These are phyloP conservation scores for Globisporangium megalacanthum DNA, from an alignment of 352 stramenopile species.

Conservation along the genomic window DNA sequence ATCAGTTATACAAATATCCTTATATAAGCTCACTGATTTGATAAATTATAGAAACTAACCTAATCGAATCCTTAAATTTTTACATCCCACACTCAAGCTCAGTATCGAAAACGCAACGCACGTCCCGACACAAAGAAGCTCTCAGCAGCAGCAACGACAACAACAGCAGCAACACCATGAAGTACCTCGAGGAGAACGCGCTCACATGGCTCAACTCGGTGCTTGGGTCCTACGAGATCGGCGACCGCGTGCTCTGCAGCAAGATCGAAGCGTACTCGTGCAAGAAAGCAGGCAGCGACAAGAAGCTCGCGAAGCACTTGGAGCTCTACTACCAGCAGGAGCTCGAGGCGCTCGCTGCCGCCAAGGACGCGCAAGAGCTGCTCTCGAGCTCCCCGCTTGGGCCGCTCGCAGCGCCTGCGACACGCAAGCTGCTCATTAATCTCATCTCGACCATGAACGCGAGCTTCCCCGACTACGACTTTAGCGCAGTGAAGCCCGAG, in stretches of 20 bases:
- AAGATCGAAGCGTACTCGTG: constrained; percentile 91
- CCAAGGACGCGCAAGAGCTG: constrained; percentile 24
- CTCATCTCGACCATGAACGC: constrained; percentile 94
- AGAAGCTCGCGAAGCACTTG: constrained; percentile 87
- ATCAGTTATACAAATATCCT: neutral
- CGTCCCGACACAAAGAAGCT: constrained; percentile 2
- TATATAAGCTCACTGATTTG: neutral
- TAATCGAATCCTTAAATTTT: neutral
- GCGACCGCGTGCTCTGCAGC: constrained; percentile 81
- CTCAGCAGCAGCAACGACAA: neutral
- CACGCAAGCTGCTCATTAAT: constrained; percentile 89
- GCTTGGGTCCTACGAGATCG: constrained; percentile 78
- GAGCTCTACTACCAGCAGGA: constrained; percentile 86
- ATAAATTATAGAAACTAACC: too few species aligned
- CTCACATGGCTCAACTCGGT: constrained; percentile 89
- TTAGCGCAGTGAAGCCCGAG: constrained; percentile 82
- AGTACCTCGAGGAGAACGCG: constrained; percentile 90
- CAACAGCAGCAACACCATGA: constrained; percentile 57
- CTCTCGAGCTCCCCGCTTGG: constrained; percentile 75
- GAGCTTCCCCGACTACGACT: constrained; percentile 92
- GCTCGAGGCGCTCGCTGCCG: constrained; percentile 36
- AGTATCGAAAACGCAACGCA: constrained; percentile 3
- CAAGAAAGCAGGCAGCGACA: constrained; percentile 90
- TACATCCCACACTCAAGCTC: neutral
- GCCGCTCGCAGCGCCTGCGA: constrained; percentile 63